phyloP scores from a whole-genome alignment of 2,329 filamentous ascomycete species.

The Hypoxylon sp. region DNA sequence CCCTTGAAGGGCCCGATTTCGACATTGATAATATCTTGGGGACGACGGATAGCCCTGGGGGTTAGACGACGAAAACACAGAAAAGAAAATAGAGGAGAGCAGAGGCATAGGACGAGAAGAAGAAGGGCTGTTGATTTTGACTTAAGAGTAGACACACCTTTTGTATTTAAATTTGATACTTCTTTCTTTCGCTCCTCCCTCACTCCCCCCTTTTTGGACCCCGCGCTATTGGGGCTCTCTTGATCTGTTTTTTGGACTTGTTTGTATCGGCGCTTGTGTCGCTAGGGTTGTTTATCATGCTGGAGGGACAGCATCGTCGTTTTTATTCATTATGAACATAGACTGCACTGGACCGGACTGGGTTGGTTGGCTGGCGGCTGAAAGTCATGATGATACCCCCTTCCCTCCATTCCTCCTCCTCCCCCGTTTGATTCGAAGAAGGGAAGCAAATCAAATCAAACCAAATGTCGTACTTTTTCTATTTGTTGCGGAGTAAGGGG shows the following conservation, averaged over 20 bases:
- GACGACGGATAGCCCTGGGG: conserved; percentile 46
- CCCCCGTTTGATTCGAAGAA: neutral
- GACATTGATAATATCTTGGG: conserved; percentile 48
- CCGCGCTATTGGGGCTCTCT: conserved; percentile 1
- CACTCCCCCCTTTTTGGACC: conserved; percentile 5
- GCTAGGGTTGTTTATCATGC: conserved; percentile 4
- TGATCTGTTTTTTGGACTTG: conserved; percentile 18
- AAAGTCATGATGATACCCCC: conserved; percentile 25
- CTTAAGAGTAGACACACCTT: conserved; percentile 25
- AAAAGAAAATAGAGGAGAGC: conserved; percentile 7
- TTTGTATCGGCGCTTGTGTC: conserved; percentile 19
- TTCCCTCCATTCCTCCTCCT: neutral
- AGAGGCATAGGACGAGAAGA: neutral
- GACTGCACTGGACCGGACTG: conserved; percentile 14
- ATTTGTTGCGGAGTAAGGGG: conserved; percentile 1
- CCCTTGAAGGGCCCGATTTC: conserved; percentile 36
- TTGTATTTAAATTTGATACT: conserved; percentile 38
- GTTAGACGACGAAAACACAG: conserved; percentile 14
- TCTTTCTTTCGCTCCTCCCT: conserved; percentile 32
- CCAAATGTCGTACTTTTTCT: conserved; percentile 1
- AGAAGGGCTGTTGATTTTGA: neutral
- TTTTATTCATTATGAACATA: conserved; percentile 28
- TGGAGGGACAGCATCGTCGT: conserved; percentile 14
- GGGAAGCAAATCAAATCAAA: conserved; percentile 2
- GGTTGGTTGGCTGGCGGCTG: conserved; percentile 18